Base-by-base conservation (phyloP, 768 basidiomycete species). In the Lentinula raphanica region DNA sequence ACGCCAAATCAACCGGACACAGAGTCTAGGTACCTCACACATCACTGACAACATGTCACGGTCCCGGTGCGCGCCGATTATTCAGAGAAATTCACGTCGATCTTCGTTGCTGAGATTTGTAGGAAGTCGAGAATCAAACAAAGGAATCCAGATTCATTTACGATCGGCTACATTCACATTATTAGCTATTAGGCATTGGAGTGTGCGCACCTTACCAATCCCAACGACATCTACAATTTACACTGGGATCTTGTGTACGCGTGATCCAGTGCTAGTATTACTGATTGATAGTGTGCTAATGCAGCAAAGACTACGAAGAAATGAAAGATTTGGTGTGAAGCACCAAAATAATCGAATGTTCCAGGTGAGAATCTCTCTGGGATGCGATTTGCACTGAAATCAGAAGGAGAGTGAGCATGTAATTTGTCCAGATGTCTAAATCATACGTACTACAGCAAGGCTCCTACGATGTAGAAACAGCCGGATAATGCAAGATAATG, bases 321-420 rank as follows among this genome's bases (percentile, higher is more conserved):
- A 67, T 95, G 94, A 71, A 97, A 95, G 64, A 96, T 88, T 71
- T 95, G 91, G 74, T 96, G 94, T 19, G 89, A 92, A 0, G 89
- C 81, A 56, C 86, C 79, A 65, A 91, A 80, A 65, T 81, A 79
- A 72, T 94, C 92, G 71, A 94, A 94, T 62, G 71, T 81, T 36
- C 92, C 92, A 5, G 91, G 91, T 6, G 77, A 73, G 60, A 86
- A 72, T 38, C 84, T 77, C 66, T 95, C 93, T 44, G 92, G 93
- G 56, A 92, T 79, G 50, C 92, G 83, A 67, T 87, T 86, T 49
- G 92, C 92, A 72, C 93, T 95, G 70, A 67, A 71, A 64, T 65
- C 61, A 61, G 51, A 45, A 60, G 40, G 59, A 59, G 54, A 62
- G 60, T 63, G 42, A 69, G 67, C 13, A 61, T 62, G 58, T 44